Conservation (phyloP, 1,284 basidiomycete genomes). For the Wallemia hederae region DNA sequence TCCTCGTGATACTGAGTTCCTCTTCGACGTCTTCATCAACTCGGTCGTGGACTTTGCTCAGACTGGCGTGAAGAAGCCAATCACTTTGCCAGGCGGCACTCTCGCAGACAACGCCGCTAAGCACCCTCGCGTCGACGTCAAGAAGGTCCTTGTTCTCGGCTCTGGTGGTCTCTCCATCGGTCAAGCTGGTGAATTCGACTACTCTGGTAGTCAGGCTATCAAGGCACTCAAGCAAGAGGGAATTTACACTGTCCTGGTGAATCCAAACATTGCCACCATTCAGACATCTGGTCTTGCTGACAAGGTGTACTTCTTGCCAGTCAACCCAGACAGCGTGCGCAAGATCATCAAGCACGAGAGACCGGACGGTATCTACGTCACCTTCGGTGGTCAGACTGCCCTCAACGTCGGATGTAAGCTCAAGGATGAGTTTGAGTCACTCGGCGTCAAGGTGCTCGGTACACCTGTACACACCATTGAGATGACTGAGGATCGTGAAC, state of each 20-base stretch:
- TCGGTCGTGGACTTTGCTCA: constrained; percentile 46
- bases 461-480: constrained; percentile 95
- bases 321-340: constrained; percentile 87
- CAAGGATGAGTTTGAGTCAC: constrained; percentile 64
- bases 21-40: constrained; percentile 91
- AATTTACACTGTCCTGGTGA: constrained; percentile 93
- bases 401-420: constrained; percentile 89
- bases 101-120: constrained; percentile 53
- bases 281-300: constrained; percentile 93
- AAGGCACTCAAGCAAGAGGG: constrained; percentile 97
- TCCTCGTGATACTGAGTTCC: constrained; percentile 89
- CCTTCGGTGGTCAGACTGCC: constrained; percentile 94
- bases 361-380: constrained; percentile 94
- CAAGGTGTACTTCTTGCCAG: constrained; percentile 96
- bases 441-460: constrained; percentile 77
- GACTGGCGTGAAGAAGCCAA: constrained; percentile 37
- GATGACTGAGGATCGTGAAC: constrained; percentile 80
- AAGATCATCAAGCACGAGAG: constrained; percentile 97
- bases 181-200: constrained; percentile 97
- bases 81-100: constrained; percentile 61
- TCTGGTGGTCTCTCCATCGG: constrained; percentile 96
- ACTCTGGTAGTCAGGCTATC: constrained; percentile 95
- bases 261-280: constrained; percentile 98
- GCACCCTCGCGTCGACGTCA: constrained; percentile 43
- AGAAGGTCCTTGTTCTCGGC: constrained; percentile 84